phyloP scores from a whole-genome alignment of 306 rosid species.

The Begonia loranthoides region DNA sequence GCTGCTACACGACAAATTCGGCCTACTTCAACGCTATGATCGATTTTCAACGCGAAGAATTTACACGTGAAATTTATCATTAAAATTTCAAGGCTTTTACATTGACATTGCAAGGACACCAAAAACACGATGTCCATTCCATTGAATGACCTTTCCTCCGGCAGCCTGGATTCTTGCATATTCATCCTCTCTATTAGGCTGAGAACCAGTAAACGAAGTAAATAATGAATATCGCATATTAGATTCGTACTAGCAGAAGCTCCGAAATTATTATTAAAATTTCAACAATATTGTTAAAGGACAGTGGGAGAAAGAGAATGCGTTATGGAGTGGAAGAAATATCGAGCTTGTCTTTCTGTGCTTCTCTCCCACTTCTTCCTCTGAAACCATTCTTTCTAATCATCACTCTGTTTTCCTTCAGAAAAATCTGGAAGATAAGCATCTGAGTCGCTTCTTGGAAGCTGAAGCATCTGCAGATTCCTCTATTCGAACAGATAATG shows the following conservation, averaged over 20 bases:
- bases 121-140: conserved; percentile 87
- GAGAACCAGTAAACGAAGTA: conserved; percentile 12
- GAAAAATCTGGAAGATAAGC: conserved; percentile 64
- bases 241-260: too few species aligned
- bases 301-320: conserved; percentile 62
- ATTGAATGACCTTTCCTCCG: conserved; percentile 87
- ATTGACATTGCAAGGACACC: conserved; percentile 96
- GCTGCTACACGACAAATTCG: too few species aligned
- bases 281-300: conserved; percentile 53
- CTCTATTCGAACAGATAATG: too few species aligned
- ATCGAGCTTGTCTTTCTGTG: conserved; percentile 78
- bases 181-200: conserved; percentile 89
- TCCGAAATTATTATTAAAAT: too few species aligned
- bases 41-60: too few species aligned
- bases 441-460: conserved; percentile 59
- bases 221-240: too few species aligned
- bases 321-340: conserved; percentile 61
- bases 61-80: too few species aligned
- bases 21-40: too few species aligned
- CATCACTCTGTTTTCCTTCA: conserved; percentile 9
- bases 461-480: conserved; percentile 25
- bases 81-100: too few species aligned
- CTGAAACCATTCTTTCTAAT: background rate
- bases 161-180: conserved; percentile 82
- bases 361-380: conserved; percentile 4